A percentile compares a stretch with the other conserved stretches of the same genome.
These are phyloP conservation scores for Suhomyces pyralidae DNA, from an alignment of 805 yeast species.

Conservation along the genomic window DNA sequence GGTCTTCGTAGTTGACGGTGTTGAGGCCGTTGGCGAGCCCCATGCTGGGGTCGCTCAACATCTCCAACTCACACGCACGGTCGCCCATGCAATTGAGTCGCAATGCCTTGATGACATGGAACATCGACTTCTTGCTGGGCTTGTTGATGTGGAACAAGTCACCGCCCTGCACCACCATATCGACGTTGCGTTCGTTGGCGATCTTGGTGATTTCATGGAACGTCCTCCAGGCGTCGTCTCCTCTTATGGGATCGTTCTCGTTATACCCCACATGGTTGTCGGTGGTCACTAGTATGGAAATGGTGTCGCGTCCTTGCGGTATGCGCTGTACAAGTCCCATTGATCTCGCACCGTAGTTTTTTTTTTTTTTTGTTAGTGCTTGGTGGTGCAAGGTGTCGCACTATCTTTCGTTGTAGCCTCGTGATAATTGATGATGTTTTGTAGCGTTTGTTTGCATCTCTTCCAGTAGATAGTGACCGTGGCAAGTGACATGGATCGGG, in stretches of 20 bases:
- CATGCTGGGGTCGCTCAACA: conserved; percentile 72
- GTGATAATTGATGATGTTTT: neutral
- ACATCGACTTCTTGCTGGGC: conserved; percentile 83
- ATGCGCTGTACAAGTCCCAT: conserved; percentile 26
- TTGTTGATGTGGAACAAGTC: conserved; percentile 89
- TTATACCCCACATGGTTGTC: conserved; percentile 95
- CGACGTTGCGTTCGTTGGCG: conserved; percentile 70
- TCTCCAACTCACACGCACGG: conserved; percentile 79
- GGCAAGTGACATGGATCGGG: neutral
- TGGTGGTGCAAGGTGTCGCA: neutral
- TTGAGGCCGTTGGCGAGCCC: conserved; percentile 62
- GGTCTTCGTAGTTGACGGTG: conserved; percentile 84
- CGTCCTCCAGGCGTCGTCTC: conserved; percentile 85
- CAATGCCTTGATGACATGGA: conserved; percentile 72
- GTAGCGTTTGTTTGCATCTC: neutral
- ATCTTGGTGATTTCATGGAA: conserved; percentile 78
- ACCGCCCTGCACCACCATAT: conserved; percentile 88
- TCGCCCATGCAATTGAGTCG: conserved; percentile 78
- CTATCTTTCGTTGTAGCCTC: neutral
- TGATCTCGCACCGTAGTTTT: neutral
- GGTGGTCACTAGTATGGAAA: conserved; percentile 78
- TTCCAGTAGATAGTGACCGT: neutral
- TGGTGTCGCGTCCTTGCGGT: conserved; percentile 59
- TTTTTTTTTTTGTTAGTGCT: neutral
- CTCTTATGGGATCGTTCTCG: conserved; percentile 85